Evolutionary conservation across 1,139 yeast genomes (phyloP).

Genomic region (Candida pseudoviswanathii): DNA sequence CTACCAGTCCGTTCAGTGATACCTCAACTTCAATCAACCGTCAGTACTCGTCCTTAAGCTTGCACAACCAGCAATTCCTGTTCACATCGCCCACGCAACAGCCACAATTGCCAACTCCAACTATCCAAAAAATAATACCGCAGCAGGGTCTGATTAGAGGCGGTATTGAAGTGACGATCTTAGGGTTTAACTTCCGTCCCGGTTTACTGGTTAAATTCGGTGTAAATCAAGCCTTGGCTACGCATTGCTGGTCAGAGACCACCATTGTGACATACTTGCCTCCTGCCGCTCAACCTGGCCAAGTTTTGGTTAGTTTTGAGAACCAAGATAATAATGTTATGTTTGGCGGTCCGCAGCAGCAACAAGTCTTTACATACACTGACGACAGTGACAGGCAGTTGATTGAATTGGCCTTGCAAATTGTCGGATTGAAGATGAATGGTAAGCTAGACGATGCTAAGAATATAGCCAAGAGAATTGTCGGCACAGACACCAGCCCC

Average conservation of each 20-base stretch:
- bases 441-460: slow-evolving; percentile 92
- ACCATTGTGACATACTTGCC: slow-evolving; percentile 94
- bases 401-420: slow-evolving; percentile 89
- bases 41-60: slow-evolving; percentile 7
- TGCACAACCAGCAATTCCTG: slow-evolving; percentile 17
- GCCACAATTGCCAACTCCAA: slow-evolving; percentile 39
- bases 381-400: slow-evolving; percentile 93
- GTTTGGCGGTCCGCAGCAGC: slow-evolving; percentile 41
- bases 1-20: slow-evolving; percentile 48
- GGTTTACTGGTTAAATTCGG: slow-evolving; percentile 88
- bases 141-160: slow-evolving; percentile 95
- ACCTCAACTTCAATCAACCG: slow-evolving; percentile 35
- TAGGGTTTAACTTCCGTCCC: slow-evolving; percentile 84
- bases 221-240: slow-evolving; percentile 75
- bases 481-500: slow-evolving; percentile 52
- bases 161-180: slow-evolving; percentile 88
- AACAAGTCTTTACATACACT: slow-evolving; percentile 77
- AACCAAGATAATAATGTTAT: slow-evolving; percentile 40
- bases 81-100: slow-evolving; percentile 15
- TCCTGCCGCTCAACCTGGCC: slow-evolving; percentile 87
- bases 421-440: slow-evolving; percentile 92
- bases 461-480: slow-evolving; percentile 84
- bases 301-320: slow-evolving; percentile 82
- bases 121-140: slow-evolving; percentile 85
- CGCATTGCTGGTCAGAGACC: slow-evolving; percentile 95